Evolutionary conservation across 1,139 yeast species (phyloP).

Genomic region (Candida pseudoviswanathii): DNA sequence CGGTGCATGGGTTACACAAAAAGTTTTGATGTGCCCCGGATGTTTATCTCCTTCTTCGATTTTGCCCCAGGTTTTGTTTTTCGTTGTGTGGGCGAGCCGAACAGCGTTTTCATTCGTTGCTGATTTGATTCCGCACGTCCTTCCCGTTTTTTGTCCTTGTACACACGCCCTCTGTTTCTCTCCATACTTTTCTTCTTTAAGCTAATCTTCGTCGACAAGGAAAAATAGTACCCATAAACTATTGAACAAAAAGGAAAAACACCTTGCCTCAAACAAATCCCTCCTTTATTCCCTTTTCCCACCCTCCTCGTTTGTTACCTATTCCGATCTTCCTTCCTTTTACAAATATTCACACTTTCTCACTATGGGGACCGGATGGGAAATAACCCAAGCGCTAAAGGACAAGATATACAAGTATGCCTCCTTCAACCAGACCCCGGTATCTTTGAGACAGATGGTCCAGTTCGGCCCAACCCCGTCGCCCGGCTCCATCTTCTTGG

Average conservation of each 20-base stretch:
- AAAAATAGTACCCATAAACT: not conserved
- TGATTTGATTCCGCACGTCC: slow-evolving; percentile 3
- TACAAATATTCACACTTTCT: not conserved
- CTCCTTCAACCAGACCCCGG: slow-evolving; percentile 78
- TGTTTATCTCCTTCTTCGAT: not conserved
- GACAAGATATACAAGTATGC: slow-evolving; percentile 60
- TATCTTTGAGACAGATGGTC: slow-evolving; percentile 87
- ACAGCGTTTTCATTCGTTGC: slow-evolving; percentile 1
- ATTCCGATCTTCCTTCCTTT: not conserved
- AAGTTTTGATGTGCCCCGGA: too few relatives aligned
- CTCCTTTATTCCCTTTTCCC: too few relatives aligned
- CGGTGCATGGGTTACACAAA: too few relatives aligned
- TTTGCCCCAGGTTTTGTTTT: not conserved
- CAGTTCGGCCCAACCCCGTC: slow-evolving; percentile 81
- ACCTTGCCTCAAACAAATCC: not conserved
- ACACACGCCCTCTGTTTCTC: not conserved
- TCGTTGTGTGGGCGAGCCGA: not conserved
- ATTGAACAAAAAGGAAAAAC: not conserved
- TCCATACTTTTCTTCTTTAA: slow-evolving; percentile 2
- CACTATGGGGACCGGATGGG: slow-evolving; percentile 50
- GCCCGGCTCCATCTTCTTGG: slow-evolving; percentile 79
- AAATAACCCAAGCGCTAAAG: slow-evolving; percentile 39
- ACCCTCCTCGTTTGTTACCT: too few relatives aligned
- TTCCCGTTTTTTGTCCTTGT: not conserved
- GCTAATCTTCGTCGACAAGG: not conserved